Percentiles rank a stretch among this genome's conserved stretches.
Evolutionary conservation across 306 rosid species (phyloP).

Genomic region (Cicer judaicum): DNA sequence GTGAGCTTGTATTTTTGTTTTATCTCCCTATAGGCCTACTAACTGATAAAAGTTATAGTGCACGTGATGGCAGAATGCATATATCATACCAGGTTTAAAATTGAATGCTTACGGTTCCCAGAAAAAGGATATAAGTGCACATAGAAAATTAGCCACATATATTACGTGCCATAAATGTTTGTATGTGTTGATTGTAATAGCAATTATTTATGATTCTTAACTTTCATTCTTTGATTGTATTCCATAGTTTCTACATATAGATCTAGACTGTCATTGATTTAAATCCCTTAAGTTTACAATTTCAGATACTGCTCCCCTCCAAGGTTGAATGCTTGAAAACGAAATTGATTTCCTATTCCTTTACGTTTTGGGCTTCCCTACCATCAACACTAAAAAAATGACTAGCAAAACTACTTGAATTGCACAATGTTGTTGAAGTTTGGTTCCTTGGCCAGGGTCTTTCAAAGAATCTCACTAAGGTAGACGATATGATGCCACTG

Average conservation of each 20-base stretch:
- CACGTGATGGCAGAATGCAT: constrained; percentile 17
- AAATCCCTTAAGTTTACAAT: too few relatives aligned
- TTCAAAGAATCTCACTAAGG: too few relatives aligned
- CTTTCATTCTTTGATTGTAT: background rate
- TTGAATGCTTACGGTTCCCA: constrained; percentile 12
- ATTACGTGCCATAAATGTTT: constrained; percentile 1
- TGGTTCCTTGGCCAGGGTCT: too few relatives aligned
- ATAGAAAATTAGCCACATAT: constrained; percentile 10
- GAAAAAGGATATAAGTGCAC: constrained; percentile 29
- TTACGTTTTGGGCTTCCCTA: too few relatives aligned
- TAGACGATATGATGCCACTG: too few relatives aligned
- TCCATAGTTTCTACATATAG: background rate
- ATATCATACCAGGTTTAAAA: constrained; percentile 7
- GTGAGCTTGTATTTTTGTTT: background rate
- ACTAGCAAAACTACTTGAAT: too few relatives aligned
- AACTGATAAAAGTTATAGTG: background rate
- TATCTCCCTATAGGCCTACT: constrained; percentile 7
- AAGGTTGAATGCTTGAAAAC: too few relatives aligned
- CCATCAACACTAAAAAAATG: too few relatives aligned
- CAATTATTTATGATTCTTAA: constrained; percentile 8
- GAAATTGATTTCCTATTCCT: too few relatives aligned
- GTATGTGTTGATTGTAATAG: background rate
- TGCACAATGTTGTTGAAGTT: too few relatives aligned
- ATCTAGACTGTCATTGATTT: too few relatives aligned
- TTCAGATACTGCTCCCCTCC: background rate